Base-by-base conservation (phyloP, 2,329 filamentous ascomycete species). In the Pyrenochaeta sp. region DNA sequence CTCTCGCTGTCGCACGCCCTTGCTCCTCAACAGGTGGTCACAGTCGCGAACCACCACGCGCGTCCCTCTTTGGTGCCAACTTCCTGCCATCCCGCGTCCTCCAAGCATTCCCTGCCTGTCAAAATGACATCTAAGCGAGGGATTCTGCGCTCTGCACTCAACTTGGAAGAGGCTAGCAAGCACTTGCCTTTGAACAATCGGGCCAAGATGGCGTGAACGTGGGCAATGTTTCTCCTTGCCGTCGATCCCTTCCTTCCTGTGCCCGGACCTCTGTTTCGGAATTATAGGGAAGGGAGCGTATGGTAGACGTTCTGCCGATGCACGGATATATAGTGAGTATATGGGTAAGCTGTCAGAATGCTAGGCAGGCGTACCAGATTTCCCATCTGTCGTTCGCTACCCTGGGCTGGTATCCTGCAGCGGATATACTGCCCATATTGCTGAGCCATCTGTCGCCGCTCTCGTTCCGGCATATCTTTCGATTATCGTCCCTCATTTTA, bases 191-290 rank as follows among this genome's bases (percentile, higher is more conserved):
- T 40, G 45, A 55, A 51, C 43, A 49, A 24, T 38, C 47, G 51
- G 53, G 37, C 50, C 51, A 51, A 47, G 28, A 48, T 47, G 39
- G 50, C 38, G 50, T 48, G 44, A 54, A 51, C 42, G 46, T 55
- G 48, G 48, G 38, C 41, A 32, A 50, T 60, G 58, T 60, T 58
- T 62, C 55, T 65, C 60, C 63, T 64, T 67, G 54, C 62, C 47
- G 61, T 48, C 35, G 57, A 63, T 66, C 61, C 43, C 57, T 56
- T 40, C 56, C 53, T 37, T 56, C 53, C 50, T 45, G 50, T 47
- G 48, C 38, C 50, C 51, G 38, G 35, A 50, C 58, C 49, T 40
- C 41, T 42, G 52, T 57, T 61, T 63, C 54, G 55, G 56, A 61
- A 54, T 50, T 42, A 60, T 54, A 43, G 26, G 49, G 44, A 45